These are phyloP conservation scores for Olyra latifolia DNA, from an alignment of 176 grass and related monocot genomes.

Conservation along the genomic window DNA sequence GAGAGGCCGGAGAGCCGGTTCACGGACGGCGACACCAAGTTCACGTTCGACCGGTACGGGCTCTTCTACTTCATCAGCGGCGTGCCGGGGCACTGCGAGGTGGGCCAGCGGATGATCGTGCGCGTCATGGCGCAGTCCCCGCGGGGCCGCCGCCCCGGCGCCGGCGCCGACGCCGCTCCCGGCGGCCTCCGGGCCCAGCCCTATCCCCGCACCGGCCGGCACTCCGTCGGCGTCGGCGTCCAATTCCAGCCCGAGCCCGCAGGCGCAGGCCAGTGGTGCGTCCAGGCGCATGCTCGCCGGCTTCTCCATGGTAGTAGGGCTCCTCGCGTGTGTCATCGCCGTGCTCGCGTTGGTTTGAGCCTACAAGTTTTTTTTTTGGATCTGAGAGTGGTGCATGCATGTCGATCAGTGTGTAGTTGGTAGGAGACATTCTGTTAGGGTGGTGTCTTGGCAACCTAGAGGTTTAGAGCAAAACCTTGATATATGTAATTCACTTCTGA, in stretches of 20 bases:
- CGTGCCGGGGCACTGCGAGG: slow-evolving; percentile 52
- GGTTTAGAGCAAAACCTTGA: background rate
- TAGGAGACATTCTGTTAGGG: background rate
- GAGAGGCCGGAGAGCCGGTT: slow-evolving; percentile 41
- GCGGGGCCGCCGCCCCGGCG: slow-evolving; percentile 10
- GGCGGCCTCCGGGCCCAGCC: background rate
- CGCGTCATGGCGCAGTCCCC: slow-evolving; percentile 31
- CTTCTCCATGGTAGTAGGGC: background rate
- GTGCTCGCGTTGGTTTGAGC: slow-evolving; percentile 23
- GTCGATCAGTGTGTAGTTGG: background rate
- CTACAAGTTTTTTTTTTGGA: background rate
- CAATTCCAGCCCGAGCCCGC: slow-evolving; percentile 29
- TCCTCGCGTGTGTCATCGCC: background rate
- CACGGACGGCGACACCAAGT: slow-evolving; percentile 51
- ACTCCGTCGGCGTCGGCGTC: background rate
- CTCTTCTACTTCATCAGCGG: slow-evolving; percentile 85
- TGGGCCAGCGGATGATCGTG: slow-evolving; percentile 69
- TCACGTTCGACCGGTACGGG: slow-evolving; percentile 45
- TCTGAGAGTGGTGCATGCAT: background rate
- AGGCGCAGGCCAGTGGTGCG: slow-evolving; percentile 11
- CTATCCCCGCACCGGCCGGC: background rate
- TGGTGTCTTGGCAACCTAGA: background rate
- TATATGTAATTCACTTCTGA: slow-evolving; percentile 22
- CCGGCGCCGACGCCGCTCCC: background rate
- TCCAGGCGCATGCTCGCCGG: background rate